These are phyloP conservation scores for Paragyromitra xinjiangensis DNA, from an alignment of 495 filamentous ascomycete species.

Conservation along the genomic window DNA sequence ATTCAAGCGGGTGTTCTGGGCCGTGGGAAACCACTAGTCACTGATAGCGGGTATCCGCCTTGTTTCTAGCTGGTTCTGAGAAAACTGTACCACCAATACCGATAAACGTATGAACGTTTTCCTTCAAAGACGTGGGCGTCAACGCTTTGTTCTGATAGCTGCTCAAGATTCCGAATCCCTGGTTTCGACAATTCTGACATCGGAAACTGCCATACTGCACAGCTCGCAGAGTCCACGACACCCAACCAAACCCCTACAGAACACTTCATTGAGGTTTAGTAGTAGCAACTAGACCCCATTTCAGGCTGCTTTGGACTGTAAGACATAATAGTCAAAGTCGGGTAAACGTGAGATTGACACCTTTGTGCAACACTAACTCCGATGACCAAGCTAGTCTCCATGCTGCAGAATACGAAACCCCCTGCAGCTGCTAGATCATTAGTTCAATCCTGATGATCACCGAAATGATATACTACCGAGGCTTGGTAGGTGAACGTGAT, in stretches of 20 bases:
- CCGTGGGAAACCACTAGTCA: background rate
- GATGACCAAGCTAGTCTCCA: background rate
- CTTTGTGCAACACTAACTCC: background rate
- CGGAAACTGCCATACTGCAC: too few species aligned
- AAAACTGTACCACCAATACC: background rate
- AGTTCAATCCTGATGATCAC: background rate
- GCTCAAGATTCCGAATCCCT: too few species aligned
- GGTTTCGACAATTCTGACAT: too few species aligned
- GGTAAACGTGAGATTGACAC: background rate
- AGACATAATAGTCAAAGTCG: background rate
- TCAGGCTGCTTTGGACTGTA: background rate
- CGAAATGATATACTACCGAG: constrained; percentile 1
- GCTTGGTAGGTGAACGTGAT: background rate
- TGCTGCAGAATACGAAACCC: background rate
- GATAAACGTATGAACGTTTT: background rate
- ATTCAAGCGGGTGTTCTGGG: background rate
- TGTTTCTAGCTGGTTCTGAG: background rate
- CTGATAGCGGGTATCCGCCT: background rate
- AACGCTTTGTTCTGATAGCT: too few species aligned
- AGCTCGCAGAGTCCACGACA: too few species aligned
- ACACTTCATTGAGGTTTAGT: too few species aligned
- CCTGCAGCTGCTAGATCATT: background rate
- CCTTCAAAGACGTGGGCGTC: background rate
- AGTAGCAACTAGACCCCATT: too few species aligned
- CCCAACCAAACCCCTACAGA: too few species aligned